phyloP scores from a whole-genome alignment of 208 protist species.

The Crithidia brevicula region DNA sequence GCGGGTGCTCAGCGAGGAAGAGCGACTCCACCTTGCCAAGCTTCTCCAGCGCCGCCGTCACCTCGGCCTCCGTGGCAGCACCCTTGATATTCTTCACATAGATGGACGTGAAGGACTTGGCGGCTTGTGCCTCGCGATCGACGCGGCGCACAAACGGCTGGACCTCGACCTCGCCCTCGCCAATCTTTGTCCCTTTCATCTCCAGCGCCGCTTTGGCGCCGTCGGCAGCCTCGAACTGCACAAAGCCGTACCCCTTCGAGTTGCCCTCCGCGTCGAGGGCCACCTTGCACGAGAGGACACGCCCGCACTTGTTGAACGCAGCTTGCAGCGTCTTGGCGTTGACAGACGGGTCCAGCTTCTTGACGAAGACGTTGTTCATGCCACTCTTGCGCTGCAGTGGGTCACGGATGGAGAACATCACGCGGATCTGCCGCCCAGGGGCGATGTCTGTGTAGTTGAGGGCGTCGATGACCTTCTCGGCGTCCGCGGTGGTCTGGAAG shows the following conservation, averaged over 20 bases:
- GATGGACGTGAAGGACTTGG: slow-evolving; percentile 94
- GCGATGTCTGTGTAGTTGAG: slow-evolving; percentile 95
- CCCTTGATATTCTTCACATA: slow-evolving; percentile 94
- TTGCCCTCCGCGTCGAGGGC: slow-evolving; percentile 54
- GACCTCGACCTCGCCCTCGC: slow-evolving; percentile 81
- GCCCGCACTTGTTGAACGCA: slow-evolving; percentile 95
- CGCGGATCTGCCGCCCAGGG: slow-evolving; percentile 83
- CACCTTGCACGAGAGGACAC: slow-evolving; percentile 97
- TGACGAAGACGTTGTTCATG: slow-evolving; percentile 96
- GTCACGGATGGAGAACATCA: slow-evolving; percentile 98
- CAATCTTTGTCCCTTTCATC: slow-evolving; percentile 93
- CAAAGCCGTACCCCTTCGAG: slow-evolving; percentile 95
- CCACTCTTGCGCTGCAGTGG: slow-evolving; percentile 92
- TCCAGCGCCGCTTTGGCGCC: slow-evolving; percentile 88
- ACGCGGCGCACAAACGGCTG: slow-evolving; percentile 76
- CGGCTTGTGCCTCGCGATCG: slow-evolving; percentile 70
- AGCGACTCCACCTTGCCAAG: slow-evolving; percentile 83
- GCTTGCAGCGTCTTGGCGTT: slow-evolving; percentile 94
- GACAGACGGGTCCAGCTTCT: slow-evolving; percentile 92
- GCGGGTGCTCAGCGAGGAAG: slow-evolving; percentile 42
- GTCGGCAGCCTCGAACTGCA: slow-evolving; percentile 96
- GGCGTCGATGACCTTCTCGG: slow-evolving; percentile 95
- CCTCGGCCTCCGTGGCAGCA: slow-evolving; percentile 59
- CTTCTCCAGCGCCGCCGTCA: slow-evolving; percentile 64
- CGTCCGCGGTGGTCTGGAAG: slow-evolving; percentile 94